A percentile compares a stretch with the other conserved stretches of the same genome.
These are phyloP conservation scores for Chalaropsis ovoidea DNA, from an alignment of 2,329 filamentous ascomycete genomes.

Conservation along the genomic window DNA sequence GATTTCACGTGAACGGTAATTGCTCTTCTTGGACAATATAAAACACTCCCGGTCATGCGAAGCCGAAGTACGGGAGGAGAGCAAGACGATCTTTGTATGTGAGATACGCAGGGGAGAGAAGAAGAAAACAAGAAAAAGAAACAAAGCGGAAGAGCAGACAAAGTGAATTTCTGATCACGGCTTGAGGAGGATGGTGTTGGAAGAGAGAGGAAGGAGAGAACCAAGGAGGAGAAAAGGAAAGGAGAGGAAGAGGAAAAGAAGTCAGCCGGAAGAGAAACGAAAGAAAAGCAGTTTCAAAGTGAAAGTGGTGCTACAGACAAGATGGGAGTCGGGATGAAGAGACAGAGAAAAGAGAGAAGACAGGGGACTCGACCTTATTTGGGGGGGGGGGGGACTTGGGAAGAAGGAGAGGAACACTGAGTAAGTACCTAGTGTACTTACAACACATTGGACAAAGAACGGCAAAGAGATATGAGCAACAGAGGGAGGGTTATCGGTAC, in stretches of 20 bases:
- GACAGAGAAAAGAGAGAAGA: conserved; percentile 16
- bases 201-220: conserved; percentile 7
- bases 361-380: conserved; percentile 18
- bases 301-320: conserved; percentile 11
- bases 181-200: not conserved
- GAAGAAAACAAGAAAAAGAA: not conserved
- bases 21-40: not conserved
- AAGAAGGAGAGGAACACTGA: not conserved
- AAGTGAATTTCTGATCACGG: conserved; percentile 7
- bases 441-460: not conserved
- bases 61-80: not conserved
- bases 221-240: conserved; percentile 9
- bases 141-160: not conserved
- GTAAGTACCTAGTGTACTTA: not conserved
- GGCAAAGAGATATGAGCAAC: not conserved
- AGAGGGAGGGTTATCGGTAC: not conserved
- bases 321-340: conserved; percentile 17
- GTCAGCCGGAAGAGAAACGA: not conserved
- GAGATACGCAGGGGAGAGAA: not conserved
- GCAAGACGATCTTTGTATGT: too few relatives aligned
- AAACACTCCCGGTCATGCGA: not conserved
- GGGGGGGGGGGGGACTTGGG: not conserved
- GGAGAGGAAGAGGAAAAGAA: not conserved
- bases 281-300: conserved; percentile 12
- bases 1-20: not conserved